Base-by-base conservation (phyloP, 495 filamentous ascomycete genomes). In the Acidiella bohemica region DNA sequence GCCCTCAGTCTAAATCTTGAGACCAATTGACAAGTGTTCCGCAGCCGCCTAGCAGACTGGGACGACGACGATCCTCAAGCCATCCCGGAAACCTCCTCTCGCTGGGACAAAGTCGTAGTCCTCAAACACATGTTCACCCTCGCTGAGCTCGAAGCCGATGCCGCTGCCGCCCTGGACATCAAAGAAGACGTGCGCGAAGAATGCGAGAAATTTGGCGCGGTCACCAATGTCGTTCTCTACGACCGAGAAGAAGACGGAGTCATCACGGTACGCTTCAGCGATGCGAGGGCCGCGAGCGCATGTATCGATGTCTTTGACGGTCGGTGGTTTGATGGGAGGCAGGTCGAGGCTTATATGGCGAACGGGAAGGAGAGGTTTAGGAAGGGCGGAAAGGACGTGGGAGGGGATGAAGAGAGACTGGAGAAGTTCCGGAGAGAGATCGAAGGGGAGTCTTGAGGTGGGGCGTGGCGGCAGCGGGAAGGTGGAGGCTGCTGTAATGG, bases 111-210 rank as follows among this genome's bases (percentile, higher is more conserved):
- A 52, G 63, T 83, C 2, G 86, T 95, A 13, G 77, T 96, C 39
- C 61, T 99, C 41, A 83, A 85, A 53, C 81, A 93, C 57, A 92
- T 94, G 84, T 99, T 99, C 58, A 93, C 85, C 8, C 67, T 92
- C 20, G 51, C 78, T 23, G 84, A 93, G 60, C 65, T 99, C 32
- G 73, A 76, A 56, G 80, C 88, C 41, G 88, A 99, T 56, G 14
- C 35, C 55, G 72, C 76, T 0, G 82, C 81, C 2, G 70, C 88
- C 35, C 66, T 87, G 5, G 90, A 96, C 44, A 93, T 96, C 59
- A 90, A 90, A 53, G 78, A 92, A 58, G 90, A 99, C 53, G 81
- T 99, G 26, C 75, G 81, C 19, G 83, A 90, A 23, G 87, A 93
- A 59, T 92, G 83, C 58, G 68, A 72, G 25, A 93, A 93, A 60